Base-by-base conservation (phyloP, 768 basidiomycete species). In the Rhodotorula kratochvilovae region DNA sequence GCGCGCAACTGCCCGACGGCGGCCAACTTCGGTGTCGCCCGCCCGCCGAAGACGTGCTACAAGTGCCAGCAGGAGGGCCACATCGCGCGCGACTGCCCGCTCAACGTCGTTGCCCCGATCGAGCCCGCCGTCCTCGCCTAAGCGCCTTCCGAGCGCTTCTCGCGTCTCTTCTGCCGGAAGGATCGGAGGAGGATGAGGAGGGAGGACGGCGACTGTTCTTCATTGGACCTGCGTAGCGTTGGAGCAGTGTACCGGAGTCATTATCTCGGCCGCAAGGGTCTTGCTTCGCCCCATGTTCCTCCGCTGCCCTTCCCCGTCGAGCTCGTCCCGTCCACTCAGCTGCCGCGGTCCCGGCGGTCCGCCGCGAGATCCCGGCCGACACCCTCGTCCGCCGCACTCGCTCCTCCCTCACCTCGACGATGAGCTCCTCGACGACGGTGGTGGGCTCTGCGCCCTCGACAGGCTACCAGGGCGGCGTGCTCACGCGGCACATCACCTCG, bases 41-140 rank as follows among this genome's bases (percentile, higher is more conserved):
- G 61, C 36, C 61, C 56, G 1, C 66, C 70, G 27, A 59, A 56
- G 61, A 63, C 56, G 31, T 71, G 70, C 66, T 71, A 67, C 66
- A 50, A 59, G 55, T 71, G 70, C 66, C 70, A 71, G 66, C 56
- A 71, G 61, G 61, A 54, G 42, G 70, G 70, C 23, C 70, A 71
- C 70, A 69, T 71, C 66, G 70, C 70, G 19, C 70, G 70, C 61
- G 70, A 71, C 33, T 71, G 70, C 70, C 70, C 70, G 50, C 43
- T 48, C 58, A 66, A 57, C 53, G 62, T 50, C 27, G 70, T 56
- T 42, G 61, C 70, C 25, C 48, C 48, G 31, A 61, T 42, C 36
- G 70, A 66, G 61, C 46, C 64, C 16, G 63, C 63, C 25, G 31
- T 51, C 31, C 29, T 60, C 36, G 70, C 64, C 48, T 71, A 62